phyloP scores from a whole-genome alignment of 345 rosid species.

The Eutrema japonicum region DNA sequence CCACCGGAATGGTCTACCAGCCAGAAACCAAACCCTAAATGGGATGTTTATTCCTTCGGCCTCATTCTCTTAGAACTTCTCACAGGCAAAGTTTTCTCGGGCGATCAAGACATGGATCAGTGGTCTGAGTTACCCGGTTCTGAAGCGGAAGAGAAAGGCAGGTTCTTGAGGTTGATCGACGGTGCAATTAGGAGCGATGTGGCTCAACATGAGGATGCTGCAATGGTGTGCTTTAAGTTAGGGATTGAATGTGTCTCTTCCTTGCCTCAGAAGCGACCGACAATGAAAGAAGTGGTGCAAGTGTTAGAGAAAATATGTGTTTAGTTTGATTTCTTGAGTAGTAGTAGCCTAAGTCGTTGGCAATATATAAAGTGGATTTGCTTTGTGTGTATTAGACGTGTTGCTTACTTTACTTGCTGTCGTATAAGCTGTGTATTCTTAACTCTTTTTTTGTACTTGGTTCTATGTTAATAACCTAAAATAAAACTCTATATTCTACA shows the following conservation, averaged over 20 bases:
- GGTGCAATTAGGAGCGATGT: slow-evolving; percentile 59
- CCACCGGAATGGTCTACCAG: slow-evolving; percentile 72
- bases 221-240: slow-evolving; percentile 63
- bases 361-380: slow-evolving; percentile 12
- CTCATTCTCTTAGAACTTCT: slow-evolving; percentile 75
- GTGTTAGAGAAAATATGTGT: slow-evolving; percentile 59
- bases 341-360: not conserved
- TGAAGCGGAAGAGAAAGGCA: slow-evolving; percentile 51
- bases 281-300: slow-evolving; percentile 80
- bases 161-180: slow-evolving; percentile 62
- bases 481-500: not conserved
- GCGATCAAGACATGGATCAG: slow-evolving; percentile 59
- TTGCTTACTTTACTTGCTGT: slow-evolving; percentile 6
- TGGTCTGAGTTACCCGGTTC: slow-evolving; percentile 48
- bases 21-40: slow-evolving; percentile 65
- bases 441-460: slow-evolving; percentile 15
- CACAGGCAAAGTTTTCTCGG: slow-evolving; percentile 58
- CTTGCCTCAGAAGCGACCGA: slow-evolving; percentile 77
- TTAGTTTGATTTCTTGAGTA: slow-evolving; percentile 20
- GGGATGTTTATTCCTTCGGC: slow-evolving; percentile 91
- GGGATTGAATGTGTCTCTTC: slow-evolving; percentile 73
- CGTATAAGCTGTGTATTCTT: slow-evolving; percentile 4
- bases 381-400: slow-evolving; percentile 15
- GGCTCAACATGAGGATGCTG: slow-evolving; percentile 59
- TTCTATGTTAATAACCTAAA: not conserved